phyloP scores from a whole-genome alignment of 116 monocot species.

The Thalassia testudinum region DNA sequence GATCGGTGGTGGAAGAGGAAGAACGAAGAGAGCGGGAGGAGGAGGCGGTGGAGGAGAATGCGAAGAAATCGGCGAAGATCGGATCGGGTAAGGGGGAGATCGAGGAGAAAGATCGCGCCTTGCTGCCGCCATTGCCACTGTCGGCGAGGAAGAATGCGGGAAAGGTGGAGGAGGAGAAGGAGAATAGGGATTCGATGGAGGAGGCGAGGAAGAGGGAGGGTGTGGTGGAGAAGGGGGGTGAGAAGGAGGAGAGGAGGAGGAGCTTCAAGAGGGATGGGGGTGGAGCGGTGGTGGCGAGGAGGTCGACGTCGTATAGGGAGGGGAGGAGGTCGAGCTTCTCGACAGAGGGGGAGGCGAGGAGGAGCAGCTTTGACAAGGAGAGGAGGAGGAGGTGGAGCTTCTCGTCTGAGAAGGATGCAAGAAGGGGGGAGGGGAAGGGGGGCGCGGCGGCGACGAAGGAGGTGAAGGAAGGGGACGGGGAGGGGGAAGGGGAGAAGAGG shows the following conservation, averaged over 20 bases:
- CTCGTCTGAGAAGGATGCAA: conserved; percentile 31
- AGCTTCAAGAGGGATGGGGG: conserved; percentile 1
- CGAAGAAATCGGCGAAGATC: too few species aligned
- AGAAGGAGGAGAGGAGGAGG: conserved; percentile 5
- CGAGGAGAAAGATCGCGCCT: not conserved
- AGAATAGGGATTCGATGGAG: not conserved
- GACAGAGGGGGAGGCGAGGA: conserved; percentile 19
- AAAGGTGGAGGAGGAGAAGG: conserved; percentile 1
- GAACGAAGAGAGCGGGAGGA: conserved; percentile 17
- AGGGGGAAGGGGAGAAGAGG: conserved; percentile 8
- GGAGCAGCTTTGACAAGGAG: conserved; percentile 33
- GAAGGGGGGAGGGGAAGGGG: conserved; percentile 4
- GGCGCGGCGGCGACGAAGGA: not conserved
- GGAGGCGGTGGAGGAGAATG: conserved; percentile 8
- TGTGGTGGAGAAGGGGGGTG: not conserved
- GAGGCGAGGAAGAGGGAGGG: conserved; percentile 1
- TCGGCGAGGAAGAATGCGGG: conserved; percentile 1
- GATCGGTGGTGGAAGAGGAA: not conserved
- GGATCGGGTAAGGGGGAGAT: not conserved
- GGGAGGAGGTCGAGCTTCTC: conserved; percentile 26
- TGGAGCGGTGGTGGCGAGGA: conserved; percentile 6
- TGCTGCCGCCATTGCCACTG: not conserved
- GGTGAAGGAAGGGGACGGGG: not conserved
- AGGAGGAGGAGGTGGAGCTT: conserved; percentile 48
- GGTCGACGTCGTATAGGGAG: conserved; percentile 21